A percentile compares a stretch with the other conserved stretches of the same genome.
phyloP scores from a whole-genome alignment of 805 yeast genomes.

The Candida berthetii region DNA sequence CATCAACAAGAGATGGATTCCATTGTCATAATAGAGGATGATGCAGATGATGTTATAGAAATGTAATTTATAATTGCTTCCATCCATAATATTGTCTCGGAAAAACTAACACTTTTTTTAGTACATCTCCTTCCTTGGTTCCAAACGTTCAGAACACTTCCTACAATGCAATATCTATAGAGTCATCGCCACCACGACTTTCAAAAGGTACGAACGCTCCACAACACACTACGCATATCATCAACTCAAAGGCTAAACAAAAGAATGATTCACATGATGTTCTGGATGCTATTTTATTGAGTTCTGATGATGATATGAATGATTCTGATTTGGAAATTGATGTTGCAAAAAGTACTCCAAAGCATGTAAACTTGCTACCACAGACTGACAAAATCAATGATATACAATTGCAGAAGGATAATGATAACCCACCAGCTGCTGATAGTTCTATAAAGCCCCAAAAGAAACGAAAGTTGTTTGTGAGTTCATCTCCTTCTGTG shows the following conservation, averaged over 20 bases:
- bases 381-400: neutral
- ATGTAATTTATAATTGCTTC: no score
- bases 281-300: neutral
- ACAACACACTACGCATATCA: no score
- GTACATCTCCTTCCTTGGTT: no score
- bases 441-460: no score
- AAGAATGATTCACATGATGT: neutral
- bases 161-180: neutral
- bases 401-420: neutral
- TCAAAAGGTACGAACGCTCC: no score
- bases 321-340: no score
- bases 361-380: no score
- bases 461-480: neutral
- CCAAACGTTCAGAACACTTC: neutral
- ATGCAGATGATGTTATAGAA: neutral
- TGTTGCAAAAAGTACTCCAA: no score
- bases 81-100: no score
- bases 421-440: no score
- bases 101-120: no score
- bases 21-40: neutral
- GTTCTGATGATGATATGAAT: neutral
- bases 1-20: neutral
- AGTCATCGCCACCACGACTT: neutral
- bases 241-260: no score
- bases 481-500: neutral